Evolutionary conservation across 2,329 filamentous ascomycete genomes (phyloP).

Genomic region (Corinectria fuckeliana): DNA sequence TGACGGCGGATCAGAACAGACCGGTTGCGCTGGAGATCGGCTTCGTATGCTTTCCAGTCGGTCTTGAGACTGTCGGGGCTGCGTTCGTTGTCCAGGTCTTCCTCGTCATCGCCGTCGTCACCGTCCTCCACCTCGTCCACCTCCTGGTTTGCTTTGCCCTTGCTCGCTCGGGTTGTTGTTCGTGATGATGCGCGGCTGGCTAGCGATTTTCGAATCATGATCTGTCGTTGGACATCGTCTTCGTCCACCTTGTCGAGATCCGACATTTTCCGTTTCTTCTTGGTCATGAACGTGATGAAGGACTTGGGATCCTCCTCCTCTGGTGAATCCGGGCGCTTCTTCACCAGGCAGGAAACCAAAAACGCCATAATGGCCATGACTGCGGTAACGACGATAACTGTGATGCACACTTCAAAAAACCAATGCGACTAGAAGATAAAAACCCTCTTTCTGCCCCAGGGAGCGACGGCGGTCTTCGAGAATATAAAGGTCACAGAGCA

Average conservation of each 20-base stretch:
- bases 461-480: neutral
- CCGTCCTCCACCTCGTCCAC: constrained; percentile 16
- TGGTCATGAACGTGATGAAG: constrained; percentile 27
- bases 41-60: constrained; percentile 51
- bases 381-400: neutral
- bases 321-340: constrained; percentile 13
- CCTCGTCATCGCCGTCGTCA: constrained; percentile 27
- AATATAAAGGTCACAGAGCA: constrained; percentile 14
- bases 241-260: constrained; percentile 30
- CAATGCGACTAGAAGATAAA: neutral
- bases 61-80: constrained; percentile 30
- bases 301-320: constrained; percentile 21
- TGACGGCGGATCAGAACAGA: constrained; percentile 38
- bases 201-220: constrained; percentile 54
- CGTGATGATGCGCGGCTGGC: constrained; percentile 39
- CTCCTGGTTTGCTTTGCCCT: neutral
- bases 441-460: neutral
- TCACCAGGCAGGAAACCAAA: constrained; percentile 31
- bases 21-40: constrained; percentile 40
- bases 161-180: constrained; percentile 16
- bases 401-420: constrained; percentile 1
- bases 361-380: constrained; percentile 33
- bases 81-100: constrained; percentile 7
- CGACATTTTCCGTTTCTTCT: constrained; percentile 29
- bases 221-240: constrained; percentile 47